Evolutionary conservation across 2,329 filamentous ascomycete species (phyloP).

Genomic region (Zymoseptoria brevis): DNA sequence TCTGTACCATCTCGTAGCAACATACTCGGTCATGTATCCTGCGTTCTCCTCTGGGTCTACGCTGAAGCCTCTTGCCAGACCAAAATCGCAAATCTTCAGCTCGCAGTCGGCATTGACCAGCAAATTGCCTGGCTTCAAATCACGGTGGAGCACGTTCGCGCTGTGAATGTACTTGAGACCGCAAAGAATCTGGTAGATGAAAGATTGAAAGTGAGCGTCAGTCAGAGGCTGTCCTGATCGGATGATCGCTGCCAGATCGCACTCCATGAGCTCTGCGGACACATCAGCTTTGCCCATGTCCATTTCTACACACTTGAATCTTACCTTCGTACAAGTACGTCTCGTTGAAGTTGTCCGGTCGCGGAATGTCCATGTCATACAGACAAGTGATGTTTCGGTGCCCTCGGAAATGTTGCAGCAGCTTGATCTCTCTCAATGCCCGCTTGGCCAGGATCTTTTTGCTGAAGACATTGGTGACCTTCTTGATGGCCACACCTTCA

Average conservation of each 20-base stretch:
- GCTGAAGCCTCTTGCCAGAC: slow-evolving; percentile 90
- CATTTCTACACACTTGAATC: slow-evolving; percentile 21
- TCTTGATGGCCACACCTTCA: slow-evolving; percentile 97
- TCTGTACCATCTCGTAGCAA: slow-evolving; percentile 96
- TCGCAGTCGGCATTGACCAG: slow-evolving; percentile 98
- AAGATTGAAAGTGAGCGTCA: slow-evolving; percentile 98
- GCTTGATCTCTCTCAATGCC: slow-evolving; percentile 94
- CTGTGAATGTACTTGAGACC: slow-evolving; percentile 99
- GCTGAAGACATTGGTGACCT: slow-evolving; percentile 99
- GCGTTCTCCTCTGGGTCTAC: slow-evolving; percentile 97
- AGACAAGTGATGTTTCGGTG: slow-evolving; percentile 77
- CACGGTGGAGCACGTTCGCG: slow-evolving; percentile 92
- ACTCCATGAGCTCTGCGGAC: slow-evolving; percentile 90
- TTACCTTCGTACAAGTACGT: slow-evolving; percentile 96
- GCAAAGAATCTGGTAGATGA: slow-evolving; percentile 99
- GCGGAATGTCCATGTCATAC: slow-evolving; percentile 98
- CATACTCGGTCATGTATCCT: slow-evolving; percentile 99
- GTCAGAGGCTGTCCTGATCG: slow-evolving; percentile 93
- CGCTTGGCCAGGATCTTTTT: slow-evolving; percentile 99
- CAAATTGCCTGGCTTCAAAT: slow-evolving; percentile 93
- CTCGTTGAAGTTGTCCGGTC: slow-evolving; percentile 97
- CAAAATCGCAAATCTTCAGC: slow-evolving; percentile 98
- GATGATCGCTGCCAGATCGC: slow-evolving; percentile 95
- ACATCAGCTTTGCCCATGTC: background rate
- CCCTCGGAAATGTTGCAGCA: slow-evolving; percentile 87